Base-by-base conservation (phyloP, 306 rosid species). In the Herpetospermum pedunculosum region DNA sequence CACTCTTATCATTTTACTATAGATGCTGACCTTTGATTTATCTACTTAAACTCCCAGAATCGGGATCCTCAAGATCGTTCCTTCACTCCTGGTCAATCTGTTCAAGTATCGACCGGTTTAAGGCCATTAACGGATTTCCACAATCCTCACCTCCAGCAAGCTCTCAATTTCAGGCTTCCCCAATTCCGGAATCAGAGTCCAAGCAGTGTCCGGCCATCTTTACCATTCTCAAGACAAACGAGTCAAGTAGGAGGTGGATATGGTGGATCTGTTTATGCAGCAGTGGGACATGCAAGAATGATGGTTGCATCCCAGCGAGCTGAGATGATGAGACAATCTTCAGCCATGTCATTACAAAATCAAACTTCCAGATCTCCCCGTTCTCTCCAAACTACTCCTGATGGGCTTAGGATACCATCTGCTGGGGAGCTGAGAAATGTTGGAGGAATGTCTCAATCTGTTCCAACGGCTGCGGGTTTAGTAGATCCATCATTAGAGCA, bases 91-190 rank as follows among this genome's bases (percentile, higher is more conserved):
- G 76, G 77, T 14, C 79, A 74, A 6, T 50, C 81, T 30, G 58
- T 65, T 58, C 89, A 75, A 71, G 44, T 35, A 78, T 87, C 77
- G 57, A 81, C 63, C 57, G 47, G 59, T 63, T 34, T 47, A 75
- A 78, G 81, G 62, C 2, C 79, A 76, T 19, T 81, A 23, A 19
- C 14, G 19, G 82, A 65, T 0, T 82, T 85, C 13, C 82, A 75
- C 58, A 91, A 91, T 81, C 2, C 84, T 30, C 96, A 88, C 81
- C 85, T 89, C 57, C 96, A 84, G 78, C 92, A 84, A 77, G 38
- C 81, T 77, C 77, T 94, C 67, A 82, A 77, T 78, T 14, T 71
- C 38, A 79, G 79, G 77, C 23, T 72, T 10, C 11, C 80, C 63
- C 84, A 71, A 34, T 25, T 83, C 35, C 18, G 21, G 71, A 76